Base-by-base conservation (phyloP, 139 green algal species). In the Auxenochlorella pyrenoidosa region DNA sequence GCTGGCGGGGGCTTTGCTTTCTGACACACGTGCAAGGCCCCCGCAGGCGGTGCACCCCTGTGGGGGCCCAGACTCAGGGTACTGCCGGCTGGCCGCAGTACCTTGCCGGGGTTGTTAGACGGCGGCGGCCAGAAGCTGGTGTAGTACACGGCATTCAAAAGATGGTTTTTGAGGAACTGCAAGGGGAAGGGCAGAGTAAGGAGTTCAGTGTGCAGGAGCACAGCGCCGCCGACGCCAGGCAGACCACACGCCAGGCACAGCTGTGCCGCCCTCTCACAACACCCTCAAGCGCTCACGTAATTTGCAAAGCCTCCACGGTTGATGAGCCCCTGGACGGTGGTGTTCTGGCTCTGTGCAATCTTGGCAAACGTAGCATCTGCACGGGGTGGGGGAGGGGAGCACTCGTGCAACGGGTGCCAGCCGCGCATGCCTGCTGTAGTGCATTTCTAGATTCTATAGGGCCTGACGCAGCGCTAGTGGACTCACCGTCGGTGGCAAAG, bases 131-230 rank as follows among this genome's bases (percentile, higher is more conserved):
- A 76, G 70, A 15, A 47, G 70, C 6, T 32, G 70, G 70, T 76
- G 36, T 44, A 47, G 70, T 76, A 76, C 30, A 34, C 34, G 8
- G 1, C 30, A 34, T 24, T 44, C n/a, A 76, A 38, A 2, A 76
- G 70, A 19, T 76, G 70, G 34, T 43, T 76, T 44, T 76, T 41
- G 13, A 76, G 34, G 70, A 76, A 76, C 68, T 75, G 68, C 59
- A 22, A 32, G 63, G 1, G 5, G 63, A 10, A 54, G 26, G 63
- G 63, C 68, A 19, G n/a, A 43, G 68, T 1, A 43, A 38, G 32
- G 10, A 34, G 47, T 6, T 10, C 47, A 10, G 47, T 6, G 47
- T 6, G 47, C 10, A 18, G 47, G 47, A 18, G 47, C 47, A 54
- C 6, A 54, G 47, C 47, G 47, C 47, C n/a, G n/a, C n/a, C n/a